These are phyloP conservation scores for Simplicillium sp. DNA, from an alignment of 2,329 filamentous ascomycete genomes.

Conservation along the genomic window DNA sequence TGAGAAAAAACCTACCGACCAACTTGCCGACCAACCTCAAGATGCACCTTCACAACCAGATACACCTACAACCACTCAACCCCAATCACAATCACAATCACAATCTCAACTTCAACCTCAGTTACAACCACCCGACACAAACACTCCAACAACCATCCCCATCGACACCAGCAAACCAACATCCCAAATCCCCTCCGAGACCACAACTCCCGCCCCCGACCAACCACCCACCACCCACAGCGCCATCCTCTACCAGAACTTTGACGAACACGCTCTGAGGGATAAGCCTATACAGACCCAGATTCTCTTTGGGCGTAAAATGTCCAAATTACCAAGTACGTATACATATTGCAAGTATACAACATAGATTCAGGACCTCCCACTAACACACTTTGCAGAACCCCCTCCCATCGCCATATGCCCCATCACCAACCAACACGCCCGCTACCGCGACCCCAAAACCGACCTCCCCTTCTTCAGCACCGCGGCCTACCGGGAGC, in stretches of 20 bases:
- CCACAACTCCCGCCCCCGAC: constrained; percentile 13
- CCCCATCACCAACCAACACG: constrained; percentile 72
- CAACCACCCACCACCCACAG: constrained; percentile 37
- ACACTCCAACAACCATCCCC: too few relatives aligned
- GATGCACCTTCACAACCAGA: neutral
- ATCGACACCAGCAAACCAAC: constrained; percentile 3
- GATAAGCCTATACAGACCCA: constrained; percentile 48
- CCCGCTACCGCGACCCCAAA: constrained; percentile 74
- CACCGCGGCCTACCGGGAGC: constrained; percentile 69
- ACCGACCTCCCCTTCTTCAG: constrained; percentile 79
- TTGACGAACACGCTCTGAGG: constrained; percentile 45
- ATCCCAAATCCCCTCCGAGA: constrained; percentile 6
- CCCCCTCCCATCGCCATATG: constrained; percentile 51
- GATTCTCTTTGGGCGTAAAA: constrained; percentile 49
- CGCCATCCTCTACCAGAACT: constrained; percentile 51
- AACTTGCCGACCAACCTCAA: too few relatives aligned
- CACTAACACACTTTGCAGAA: constrained; percentile 26
- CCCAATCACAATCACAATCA: neutral
- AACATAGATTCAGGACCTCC: neutral
- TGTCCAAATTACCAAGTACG: constrained; percentile 47
- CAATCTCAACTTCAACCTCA: too few relatives aligned
- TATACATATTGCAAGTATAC: constrained; percentile 8
- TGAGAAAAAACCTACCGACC: neutral
- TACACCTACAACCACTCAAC: neutral
- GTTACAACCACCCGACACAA: too few relatives aligned